phyloP scores from a whole-genome alignment of 208 protist species.

The Leishmania guyanensis region DNA sequence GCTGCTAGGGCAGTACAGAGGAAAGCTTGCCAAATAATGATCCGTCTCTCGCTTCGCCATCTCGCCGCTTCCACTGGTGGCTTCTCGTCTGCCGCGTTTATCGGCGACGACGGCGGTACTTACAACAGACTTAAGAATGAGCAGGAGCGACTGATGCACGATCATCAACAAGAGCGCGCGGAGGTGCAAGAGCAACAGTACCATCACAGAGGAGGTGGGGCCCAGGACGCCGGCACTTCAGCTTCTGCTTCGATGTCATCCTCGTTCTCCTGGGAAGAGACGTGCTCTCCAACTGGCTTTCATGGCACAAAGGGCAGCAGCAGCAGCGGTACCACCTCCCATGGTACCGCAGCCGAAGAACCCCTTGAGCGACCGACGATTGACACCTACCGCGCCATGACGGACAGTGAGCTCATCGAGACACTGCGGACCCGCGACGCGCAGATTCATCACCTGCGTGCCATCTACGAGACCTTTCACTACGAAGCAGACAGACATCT shows the following conservation, averaged over 20 bases:
- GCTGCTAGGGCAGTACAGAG: background rate
- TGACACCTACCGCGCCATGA: conserved; percentile 76
- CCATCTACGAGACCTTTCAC: conserved; percentile 85
- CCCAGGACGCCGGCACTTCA: background rate
- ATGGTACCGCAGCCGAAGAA: background rate
- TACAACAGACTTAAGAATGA: conserved; percentile 32
- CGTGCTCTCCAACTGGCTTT: background rate
- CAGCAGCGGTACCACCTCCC: background rate
- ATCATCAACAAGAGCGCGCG: conserved; percentile 12
- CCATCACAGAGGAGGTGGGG: background rate
- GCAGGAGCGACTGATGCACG: conserved; percentile 30
- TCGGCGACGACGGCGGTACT: conserved; percentile 47
- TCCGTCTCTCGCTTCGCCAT: conserved; percentile 23
- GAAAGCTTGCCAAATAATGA: conserved; percentile 14
- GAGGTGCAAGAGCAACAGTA: conserved; percentile 1
- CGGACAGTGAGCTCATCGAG: conserved; percentile 44
- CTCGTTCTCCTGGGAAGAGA: conserved; percentile 10
- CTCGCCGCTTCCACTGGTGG: conserved; percentile 25
- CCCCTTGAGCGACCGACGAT: conserved; percentile 56
- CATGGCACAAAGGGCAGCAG: background rate
- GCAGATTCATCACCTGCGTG: conserved; percentile 64
- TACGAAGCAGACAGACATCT: conserved; percentile 84
- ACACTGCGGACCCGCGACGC: conserved; percentile 60
- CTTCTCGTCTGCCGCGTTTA: conserved; percentile 85
- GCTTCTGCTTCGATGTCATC: conserved; percentile 1